These are phyloP conservation scores for Glycine tomentella DNA, from an alignment of 306 rosid species.

Conservation along the genomic window DNA sequence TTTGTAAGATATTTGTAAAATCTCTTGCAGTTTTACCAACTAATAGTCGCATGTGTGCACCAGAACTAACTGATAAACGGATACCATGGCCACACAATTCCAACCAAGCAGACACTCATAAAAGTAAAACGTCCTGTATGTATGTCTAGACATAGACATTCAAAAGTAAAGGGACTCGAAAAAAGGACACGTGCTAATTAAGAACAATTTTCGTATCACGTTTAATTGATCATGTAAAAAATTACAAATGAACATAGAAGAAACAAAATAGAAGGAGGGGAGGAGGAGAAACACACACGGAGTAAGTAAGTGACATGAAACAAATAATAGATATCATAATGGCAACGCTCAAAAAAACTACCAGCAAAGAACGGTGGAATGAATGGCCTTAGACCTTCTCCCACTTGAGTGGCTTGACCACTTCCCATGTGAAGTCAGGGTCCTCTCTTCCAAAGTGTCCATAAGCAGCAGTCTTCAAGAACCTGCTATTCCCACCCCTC, in stretches of 20 bases:
- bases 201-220: neutral
- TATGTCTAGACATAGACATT: neutral
- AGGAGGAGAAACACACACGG: neutral
- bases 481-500: conserved; percentile 87
- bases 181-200: neutral
- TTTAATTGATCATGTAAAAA: conserved; percentile 30
- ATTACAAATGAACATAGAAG: conserved; percentile 4
- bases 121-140: too few relatives aligned
- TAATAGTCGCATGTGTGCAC: too few relatives aligned
- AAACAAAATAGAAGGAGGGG: neutral
- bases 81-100: too few relatives aligned
- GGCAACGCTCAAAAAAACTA: conserved; percentile 49
- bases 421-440: conserved; percentile 91
- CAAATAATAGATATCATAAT: neutral
- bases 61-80: too few relatives aligned
- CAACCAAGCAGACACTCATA: too few relatives aligned
- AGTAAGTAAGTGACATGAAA: neutral
- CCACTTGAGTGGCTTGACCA: conserved; percentile 86
- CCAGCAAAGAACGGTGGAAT: neutral
- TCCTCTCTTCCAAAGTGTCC: conserved; percentile 94
- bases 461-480: conserved; percentile 92
- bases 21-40: too few relatives aligned
- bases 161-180: neutral
- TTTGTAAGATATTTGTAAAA: too few relatives aligned
- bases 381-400: conserved; percentile 62